phyloP scores from a whole-genome alignment of 257 asterid genomes.

The Nicotiana tomentosiformis region DNA sequence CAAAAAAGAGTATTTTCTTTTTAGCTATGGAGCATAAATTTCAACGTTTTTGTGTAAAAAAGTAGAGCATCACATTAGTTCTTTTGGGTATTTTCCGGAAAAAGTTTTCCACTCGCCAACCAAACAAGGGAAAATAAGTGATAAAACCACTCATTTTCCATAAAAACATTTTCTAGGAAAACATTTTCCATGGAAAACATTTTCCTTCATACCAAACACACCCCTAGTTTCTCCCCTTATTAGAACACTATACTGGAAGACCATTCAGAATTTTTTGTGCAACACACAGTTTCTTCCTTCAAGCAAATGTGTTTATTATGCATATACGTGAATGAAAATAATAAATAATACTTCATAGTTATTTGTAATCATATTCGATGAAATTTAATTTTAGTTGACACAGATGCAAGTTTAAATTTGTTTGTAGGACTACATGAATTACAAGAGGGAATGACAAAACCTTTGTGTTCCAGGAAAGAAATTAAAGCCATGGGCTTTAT shows the following conservation, averaged over 20 bases:
- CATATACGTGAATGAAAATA: neutral
- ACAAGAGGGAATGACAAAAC: constrained; percentile 27
- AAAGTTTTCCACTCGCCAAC: too few species aligned
- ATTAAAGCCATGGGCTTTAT: constrained; percentile 82
- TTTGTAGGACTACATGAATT: neutral
- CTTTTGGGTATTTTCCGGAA: too few species aligned
- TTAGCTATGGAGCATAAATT: too few species aligned
- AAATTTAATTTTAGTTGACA: neutral
- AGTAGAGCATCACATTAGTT: too few species aligned
- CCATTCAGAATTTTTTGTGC: neutral
- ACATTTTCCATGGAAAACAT: too few species aligned
- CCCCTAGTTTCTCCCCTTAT: neutral
- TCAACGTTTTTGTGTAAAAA: too few species aligned
- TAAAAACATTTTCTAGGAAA: too few species aligned
- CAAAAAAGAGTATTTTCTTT: too few species aligned
- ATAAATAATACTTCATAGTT: neutral
- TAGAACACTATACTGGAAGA: neutral
- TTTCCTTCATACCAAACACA: too few species aligned
- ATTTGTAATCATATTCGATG: neutral
- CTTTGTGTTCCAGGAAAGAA: constrained; percentile 94
- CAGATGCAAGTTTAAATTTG: neutral
- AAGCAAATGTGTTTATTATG: constrained; percentile 2
- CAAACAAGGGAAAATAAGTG: too few species aligned
- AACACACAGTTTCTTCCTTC: neutral
- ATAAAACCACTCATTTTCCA: too few species aligned